Base-by-base conservation (phyloP, 805 yeast species). In the Candida khao-thaluensis region DNA sequence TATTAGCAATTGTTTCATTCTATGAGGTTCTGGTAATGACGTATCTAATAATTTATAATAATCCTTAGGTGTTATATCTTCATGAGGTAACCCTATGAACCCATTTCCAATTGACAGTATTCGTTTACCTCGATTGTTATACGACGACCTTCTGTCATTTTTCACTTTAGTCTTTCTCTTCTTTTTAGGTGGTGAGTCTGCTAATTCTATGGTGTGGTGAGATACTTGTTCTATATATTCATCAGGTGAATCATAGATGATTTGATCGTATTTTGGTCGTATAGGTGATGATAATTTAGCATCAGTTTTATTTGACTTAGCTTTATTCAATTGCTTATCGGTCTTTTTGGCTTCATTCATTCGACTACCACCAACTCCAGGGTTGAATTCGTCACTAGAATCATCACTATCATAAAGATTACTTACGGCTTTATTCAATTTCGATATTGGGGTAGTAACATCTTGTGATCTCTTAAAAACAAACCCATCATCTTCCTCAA, bases 61-160 rank as follows among this genome's bases (percentile, higher is more conserved):
- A 38, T 79, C 80, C 7, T 60, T 49, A 0, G 69, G 63, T 0
- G 77, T 71, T 1, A 85, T 76, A 32, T 77, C 80, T 1, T 71
- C 66, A 54, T 84, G 90, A 2, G 90, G 90, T 21, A 72, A 73
- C 0, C 82, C 85, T 2, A 66, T 69, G 48, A 77, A 78, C 2
- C 90, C 91, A 51, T 81, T 82, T 2, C 90, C 89, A 5, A 84
- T 74, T 0, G 89, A 81, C 52, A 85, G 83, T 2, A 81, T 76
- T 20, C 93, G 60, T 50, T 81, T 82, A 6, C 93, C 93, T 23
- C 93, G 64, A 38, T 74, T 72, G 27, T 71, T 55, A 47, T 80
- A 59, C 1, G 84, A 77, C 1, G 77, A 53, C 37, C 83, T 54
- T 48, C 84, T 64, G 28, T 53, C 47, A 36, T 56, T 24, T 26